Evolutionary conservation across 2,329 filamentous ascomycete genomes (phyloP).

Genomic region (Alternaria novae-zelandiae): DNA sequence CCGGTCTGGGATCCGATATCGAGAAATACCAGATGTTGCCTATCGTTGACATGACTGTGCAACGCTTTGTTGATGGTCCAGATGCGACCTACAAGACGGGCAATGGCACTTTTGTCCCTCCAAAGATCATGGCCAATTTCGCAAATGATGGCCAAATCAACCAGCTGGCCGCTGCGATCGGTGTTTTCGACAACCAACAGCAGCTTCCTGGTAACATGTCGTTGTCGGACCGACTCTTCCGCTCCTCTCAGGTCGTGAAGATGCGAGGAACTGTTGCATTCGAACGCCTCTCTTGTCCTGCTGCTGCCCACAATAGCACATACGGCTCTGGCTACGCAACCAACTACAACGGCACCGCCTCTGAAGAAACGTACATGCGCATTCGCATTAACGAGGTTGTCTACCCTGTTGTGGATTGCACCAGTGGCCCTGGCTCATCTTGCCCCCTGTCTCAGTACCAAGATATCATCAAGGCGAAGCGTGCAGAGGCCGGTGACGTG

Average conservation of each 20-base stretch:
- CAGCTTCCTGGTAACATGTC: constrained; percentile 57
- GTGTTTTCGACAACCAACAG: constrained; percentile 65
- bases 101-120: constrained; percentile 57
- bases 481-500: constrained; percentile 58
- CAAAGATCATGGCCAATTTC: constrained; percentile 66
- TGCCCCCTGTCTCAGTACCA: constrained; percentile 42
- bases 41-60: constrained; percentile 61
- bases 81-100: constrained; percentile 57
- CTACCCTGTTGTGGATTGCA: constrained; percentile 64
- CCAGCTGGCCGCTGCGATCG: constrained; percentile 65
- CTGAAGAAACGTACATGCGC: constrained; percentile 57
- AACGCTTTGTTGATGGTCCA: constrained; percentile 61
- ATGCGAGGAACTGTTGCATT: constrained; percentile 72
- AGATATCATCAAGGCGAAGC: constrained; percentile 53
- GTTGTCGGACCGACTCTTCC: constrained; percentile 58
- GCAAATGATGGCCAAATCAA: constrained; percentile 71
- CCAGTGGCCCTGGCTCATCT: constrained; percentile 58
- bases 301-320: constrained; percentile 6
- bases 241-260: constrained; percentile 62
- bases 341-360: constrained; percentile 2
- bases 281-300: constrained; percentile 64
- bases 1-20: constrained; percentile 63
- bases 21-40: constrained; percentile 67
- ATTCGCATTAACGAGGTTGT: constrained; percentile 66
- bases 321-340: background rate